Base-by-base conservation (phyloP, 148 eudicot genomes). In the Rhododendron molle region DNA sequence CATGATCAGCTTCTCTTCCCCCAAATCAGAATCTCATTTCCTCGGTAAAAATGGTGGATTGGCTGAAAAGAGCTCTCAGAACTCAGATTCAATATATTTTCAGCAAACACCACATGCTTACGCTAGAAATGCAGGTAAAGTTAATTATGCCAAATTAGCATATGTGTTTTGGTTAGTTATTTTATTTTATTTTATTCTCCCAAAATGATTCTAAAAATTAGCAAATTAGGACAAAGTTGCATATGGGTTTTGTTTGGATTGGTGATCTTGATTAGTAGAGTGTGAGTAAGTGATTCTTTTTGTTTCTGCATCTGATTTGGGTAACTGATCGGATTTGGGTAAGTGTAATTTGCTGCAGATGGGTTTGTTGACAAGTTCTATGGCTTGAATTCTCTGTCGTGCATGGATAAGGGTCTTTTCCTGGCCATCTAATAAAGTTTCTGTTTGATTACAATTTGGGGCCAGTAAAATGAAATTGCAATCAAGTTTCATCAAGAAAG, bases 1-100 rank as follows among this genome's bases (percentile, higher is more conserved):
- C 82, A 93, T 95, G 95, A 84, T 93, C 77, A 90, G 94, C 83
- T 93, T 95, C 84, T 90, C 94, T 80, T 89, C 94, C n/a, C 47
- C 92, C 40, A 87, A 77, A 69, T 88, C 92, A 34, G 90, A 90
- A 85, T 79, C 85, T 76, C 80, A 80, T 79, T 87, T 87, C 69
- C 80, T 86, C 40, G 36, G 49, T 90, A 86, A 88, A 85, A 91
- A 85, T 85, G 52, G 83, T 11, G 90, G 88, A 30, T 88, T 89
- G 7, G 88, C 85, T 54, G 80, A 84, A 28, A 84, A 84, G 81
- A 87, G 78, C 74, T 76, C 87, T 26, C 89, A 85, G 26, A 88
- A 89, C 84, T 73, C 89, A 43, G 83, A 60, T 7, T 88, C 88
- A 13, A 88, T 89, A 83, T 88, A 80, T 88, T 82, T 83, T 69